Conservation (phyloP, 176 grass and related monocot genomes). For the Rhynchospora pubera region DNA sequence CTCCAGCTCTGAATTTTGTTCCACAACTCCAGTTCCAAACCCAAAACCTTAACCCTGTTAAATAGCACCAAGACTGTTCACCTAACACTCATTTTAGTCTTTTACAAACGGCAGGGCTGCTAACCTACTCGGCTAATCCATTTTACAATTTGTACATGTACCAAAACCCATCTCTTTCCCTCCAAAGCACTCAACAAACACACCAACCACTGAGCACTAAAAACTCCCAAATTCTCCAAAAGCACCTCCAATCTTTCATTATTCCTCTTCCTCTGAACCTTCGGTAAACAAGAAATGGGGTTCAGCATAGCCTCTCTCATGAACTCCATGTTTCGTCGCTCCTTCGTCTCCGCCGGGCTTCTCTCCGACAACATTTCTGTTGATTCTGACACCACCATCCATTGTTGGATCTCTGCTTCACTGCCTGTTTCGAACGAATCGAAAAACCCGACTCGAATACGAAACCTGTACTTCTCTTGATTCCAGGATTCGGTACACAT, state of each 20-base stretch:
- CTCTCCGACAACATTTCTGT: conserved; percentile 27
- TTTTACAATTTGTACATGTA: not conserved
- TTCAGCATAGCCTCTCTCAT: conserved; percentile 55
- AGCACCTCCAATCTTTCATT: not conserved
- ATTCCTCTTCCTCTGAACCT: not conserved
- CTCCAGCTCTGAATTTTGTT: too few relatives aligned
- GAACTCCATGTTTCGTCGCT: conserved; percentile 42
- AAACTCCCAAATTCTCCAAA: not conserved
- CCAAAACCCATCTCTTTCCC: not conserved
- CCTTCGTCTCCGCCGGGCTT: conserved; percentile 56
- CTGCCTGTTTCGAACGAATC: conserved; percentile 15
- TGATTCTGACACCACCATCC: conserved; percentile 50
- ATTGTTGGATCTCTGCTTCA: conserved; percentile 59
- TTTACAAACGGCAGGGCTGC: not conserved
- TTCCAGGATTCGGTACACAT: conserved; percentile 63
- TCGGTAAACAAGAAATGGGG: conserved; percentile 29
- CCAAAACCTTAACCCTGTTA: too few relatives aligned
- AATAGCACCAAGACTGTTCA: not conserved
- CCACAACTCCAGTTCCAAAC: too few relatives aligned
- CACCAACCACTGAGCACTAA: not conserved
- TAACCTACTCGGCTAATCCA: not conserved
- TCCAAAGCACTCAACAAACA: conserved; percentile 1
- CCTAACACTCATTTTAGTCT: not conserved
- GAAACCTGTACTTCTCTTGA: conserved; percentile 52
- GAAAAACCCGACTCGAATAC: conserved; percentile 8